These are phyloP conservation scores for Quercus glauca DNA, from an alignment of 306 rosid species.

Conservation along the genomic window DNA sequence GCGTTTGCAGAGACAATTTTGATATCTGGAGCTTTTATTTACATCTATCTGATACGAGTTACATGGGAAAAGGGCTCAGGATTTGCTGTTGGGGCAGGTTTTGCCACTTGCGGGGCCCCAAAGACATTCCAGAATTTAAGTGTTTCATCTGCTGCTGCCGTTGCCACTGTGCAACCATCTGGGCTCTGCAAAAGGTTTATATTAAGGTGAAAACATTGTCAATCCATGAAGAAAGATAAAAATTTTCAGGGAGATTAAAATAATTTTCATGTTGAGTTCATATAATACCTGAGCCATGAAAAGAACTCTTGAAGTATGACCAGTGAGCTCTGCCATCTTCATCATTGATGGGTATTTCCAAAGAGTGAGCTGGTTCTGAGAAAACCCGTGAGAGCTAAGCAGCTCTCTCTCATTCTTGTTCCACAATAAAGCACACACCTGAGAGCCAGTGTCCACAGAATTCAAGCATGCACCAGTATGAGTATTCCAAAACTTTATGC, in stretches of 20 bases:
- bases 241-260: neutral
- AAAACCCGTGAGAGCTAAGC: conserved; percentile 82
- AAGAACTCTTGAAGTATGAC: conserved; percentile 81
- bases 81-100: conserved; percentile 26
- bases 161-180: conserved; percentile 51
- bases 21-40: too few relatives aligned
- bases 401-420: conserved; percentile 69
- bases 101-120: conserved; percentile 37
- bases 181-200: conserved; percentile 30
- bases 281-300: conserved; percentile 39
- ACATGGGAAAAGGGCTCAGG: conserved; percentile 38
- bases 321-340: conserved; percentile 70
- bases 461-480: conserved; percentile 56
- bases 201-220: neutral
- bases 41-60: conserved; percentile 24
- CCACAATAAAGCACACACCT: conserved; percentile 57
- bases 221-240: neutral
- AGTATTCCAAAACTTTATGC: conserved; percentile 59
- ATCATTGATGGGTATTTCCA: conserved; percentile 93
- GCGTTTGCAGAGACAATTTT: too few relatives aligned
- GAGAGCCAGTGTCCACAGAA: conserved; percentile 61
- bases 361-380: conserved; percentile 69
- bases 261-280: neutral
- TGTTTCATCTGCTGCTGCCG: conserved; percentile 57
- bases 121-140: conserved; percentile 50